Evolutionary conservation across 768 basidiomycete species (phyloP).

Genomic region (Leccinum imitatum): DNA sequence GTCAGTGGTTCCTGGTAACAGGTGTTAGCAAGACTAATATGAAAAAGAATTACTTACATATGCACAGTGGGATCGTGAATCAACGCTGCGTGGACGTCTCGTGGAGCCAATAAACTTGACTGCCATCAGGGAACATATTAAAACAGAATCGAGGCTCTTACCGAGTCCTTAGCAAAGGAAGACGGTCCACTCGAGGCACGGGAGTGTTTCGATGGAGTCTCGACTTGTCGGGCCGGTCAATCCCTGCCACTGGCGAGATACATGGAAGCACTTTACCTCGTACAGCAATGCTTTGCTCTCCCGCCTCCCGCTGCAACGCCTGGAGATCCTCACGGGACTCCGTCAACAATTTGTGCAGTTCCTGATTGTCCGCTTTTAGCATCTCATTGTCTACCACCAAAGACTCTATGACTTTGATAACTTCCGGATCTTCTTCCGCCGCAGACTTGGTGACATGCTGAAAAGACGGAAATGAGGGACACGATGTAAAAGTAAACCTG

Average conservation of each 20-base stretch:
- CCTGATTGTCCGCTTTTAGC: slow-evolving; percentile 77
- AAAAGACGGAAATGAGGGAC: slow-evolving; percentile 18
- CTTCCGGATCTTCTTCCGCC: slow-evolving; percentile 50
- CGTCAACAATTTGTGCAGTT: slow-evolving; percentile 69
- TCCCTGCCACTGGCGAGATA: background rate
- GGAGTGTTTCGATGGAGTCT: slow-evolving; percentile 39
- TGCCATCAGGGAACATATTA: slow-evolving; percentile 25
- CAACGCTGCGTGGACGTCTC: slow-evolving; percentile 37
- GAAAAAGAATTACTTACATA: slow-evolving; percentile 33
- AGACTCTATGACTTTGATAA: slow-evolving; percentile 73
- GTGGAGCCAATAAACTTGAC: slow-evolving; percentile 24
- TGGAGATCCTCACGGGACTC: slow-evolving; percentile 79
- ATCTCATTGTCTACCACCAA: slow-evolving; percentile 84
- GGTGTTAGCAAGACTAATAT: slow-evolving; percentile 10
- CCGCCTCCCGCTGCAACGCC: slow-evolving; percentile 67
- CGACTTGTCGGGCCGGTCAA: slow-evolving; percentile 25
- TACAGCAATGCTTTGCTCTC: slow-evolving; percentile 61
- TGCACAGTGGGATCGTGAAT: slow-evolving; percentile 29
- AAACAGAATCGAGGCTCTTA: slow-evolving; percentile 35
- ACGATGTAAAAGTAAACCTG: background rate
- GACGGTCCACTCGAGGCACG: slow-evolving; percentile 46
- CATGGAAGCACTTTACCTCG: slow-evolving; percentile 36
- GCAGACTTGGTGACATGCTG: slow-evolving; percentile 41
- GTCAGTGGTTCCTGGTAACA: slow-evolving; percentile 42
- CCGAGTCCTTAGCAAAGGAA: slow-evolving; percentile 43